phyloP scores from a whole-genome alignment of 2,329 filamentous ascomycete species.

The Apiospora marii region DNA sequence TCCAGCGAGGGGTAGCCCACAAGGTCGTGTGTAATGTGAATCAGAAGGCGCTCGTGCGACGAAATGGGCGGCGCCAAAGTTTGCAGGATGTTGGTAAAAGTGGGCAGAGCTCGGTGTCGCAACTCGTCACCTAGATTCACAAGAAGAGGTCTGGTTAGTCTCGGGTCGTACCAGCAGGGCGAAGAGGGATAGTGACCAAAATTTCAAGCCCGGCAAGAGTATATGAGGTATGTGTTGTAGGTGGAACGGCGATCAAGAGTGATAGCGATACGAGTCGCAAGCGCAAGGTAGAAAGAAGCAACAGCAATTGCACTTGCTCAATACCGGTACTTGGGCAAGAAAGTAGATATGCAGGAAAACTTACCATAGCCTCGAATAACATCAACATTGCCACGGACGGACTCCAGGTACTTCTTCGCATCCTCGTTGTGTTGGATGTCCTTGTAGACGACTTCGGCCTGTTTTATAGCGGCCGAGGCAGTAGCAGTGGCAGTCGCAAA shows the following conservation, averaged over 20 bases:
- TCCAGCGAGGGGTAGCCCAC: slow-evolving; percentile 94
- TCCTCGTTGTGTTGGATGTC: slow-evolving; percentile 97
- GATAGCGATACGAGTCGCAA: background rate
- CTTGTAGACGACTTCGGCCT: slow-evolving; percentile 90
- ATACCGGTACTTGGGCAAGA: background rate
- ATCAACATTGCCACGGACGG: slow-evolving; percentile 88
- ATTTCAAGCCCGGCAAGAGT: background rate
- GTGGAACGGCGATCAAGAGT: background rate
- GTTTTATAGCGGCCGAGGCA: slow-evolving; percentile 79
- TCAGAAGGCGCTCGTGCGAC: slow-evolving; percentile 94
- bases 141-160: slow-evolving; percentile 29
- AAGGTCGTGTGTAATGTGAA: slow-evolving; percentile 96
- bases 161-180: background rate
- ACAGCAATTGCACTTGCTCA: background rate
- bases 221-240: background rate
- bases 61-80: slow-evolving; percentile 96
- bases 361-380: slow-evolving; percentile 78
- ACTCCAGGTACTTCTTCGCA: slow-evolving; percentile 94
- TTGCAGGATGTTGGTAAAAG: slow-evolving; percentile 93
- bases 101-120: slow-evolving; percentile 85
- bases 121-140: slow-evolving; percentile 77
- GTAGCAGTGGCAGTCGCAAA: slow-evolving; percentile 75
- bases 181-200: background rate
- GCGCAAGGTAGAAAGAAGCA: background rate
- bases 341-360: slow-evolving; percentile 33